A percentile compares a stretch with the other conserved stretches of the same genome.
Conservation (phyloP, 139 green algal genomes). For the Nannochloris sp. region DNA sequence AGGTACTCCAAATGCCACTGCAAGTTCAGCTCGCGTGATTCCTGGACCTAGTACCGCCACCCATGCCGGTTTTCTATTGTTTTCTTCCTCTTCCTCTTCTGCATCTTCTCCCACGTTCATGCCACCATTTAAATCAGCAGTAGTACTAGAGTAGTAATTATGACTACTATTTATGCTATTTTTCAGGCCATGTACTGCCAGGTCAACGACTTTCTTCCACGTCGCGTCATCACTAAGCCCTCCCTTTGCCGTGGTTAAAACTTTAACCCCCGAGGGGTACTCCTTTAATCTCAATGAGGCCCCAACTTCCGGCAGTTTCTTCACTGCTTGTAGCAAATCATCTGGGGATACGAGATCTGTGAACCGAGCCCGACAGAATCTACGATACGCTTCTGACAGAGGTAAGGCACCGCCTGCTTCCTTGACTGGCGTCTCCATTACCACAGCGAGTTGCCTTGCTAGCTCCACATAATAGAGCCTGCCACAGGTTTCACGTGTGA, state of each 20-base stretch:
- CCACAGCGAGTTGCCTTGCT: slow-evolving; percentile 64
- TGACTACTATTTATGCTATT: no score
- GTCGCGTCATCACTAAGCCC: slow-evolving; percentile 53
- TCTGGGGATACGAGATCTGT: slow-evolving; percentile 91
- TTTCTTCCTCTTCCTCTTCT: not conserved
- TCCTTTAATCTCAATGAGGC: slow-evolving; percentile 41
- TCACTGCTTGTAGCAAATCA: slow-evolving; percentile 67
- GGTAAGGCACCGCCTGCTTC: slow-evolving; percentile 72
- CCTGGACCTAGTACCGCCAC: slow-evolving; percentile 35
- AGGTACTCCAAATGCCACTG: slow-evolving; percentile 37
- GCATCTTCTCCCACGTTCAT: not conserved
- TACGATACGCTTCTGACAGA: slow-evolving; percentile 89
- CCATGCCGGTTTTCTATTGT: not conserved
- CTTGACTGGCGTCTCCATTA: slow-evolving; percentile 29
- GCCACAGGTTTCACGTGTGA: slow-evolving; percentile 77
- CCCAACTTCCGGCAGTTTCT: slow-evolving; percentile 26
- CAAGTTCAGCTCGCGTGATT: slow-evolving; percentile 50
- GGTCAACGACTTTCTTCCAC: slow-evolving; percentile 22
- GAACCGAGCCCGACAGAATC: slow-evolving; percentile 89
- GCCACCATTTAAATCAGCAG: not conserved
- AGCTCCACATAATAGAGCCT: slow-evolving; percentile 80
- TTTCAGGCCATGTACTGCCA: slow-evolving; percentile 1
- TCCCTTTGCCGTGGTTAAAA: slow-evolving; percentile 61
- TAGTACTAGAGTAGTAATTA: no score
- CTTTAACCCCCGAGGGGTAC: slow-evolving; percentile 66